A percentile compares a stretch with the other conserved stretches of the same genome.
Conservation (phyloP, 257 asterid species). For the Euphrasia confusa region DNA sequence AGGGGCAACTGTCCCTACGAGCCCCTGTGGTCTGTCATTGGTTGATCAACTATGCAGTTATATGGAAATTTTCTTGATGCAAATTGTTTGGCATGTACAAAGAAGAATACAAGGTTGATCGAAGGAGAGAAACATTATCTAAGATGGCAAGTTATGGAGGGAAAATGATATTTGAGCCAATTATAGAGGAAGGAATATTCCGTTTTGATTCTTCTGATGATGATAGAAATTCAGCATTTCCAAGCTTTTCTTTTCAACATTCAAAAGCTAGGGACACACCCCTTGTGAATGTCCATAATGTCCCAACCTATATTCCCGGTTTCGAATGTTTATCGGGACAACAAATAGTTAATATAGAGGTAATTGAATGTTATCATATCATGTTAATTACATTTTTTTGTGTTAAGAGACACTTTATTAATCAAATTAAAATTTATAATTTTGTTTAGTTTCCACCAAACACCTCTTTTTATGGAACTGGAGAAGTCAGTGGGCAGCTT, state of each 20-base stretch:
- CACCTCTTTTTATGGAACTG: slow-evolving; percentile 93
- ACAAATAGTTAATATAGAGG: slow-evolving; percentile 72
- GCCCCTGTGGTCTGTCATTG: no score
- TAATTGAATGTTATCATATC: slow-evolving; percentile 25
- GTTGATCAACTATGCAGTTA: not conserved
- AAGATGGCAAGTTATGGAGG: slow-evolving; percentile 56
- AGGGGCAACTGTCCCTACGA: no score
- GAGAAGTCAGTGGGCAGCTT: slow-evolving; percentile 63
- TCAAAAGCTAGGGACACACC: slow-evolving; percentile 72
- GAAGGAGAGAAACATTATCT: slow-evolving; percentile 29
- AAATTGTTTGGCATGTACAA: slow-evolving; percentile 29
- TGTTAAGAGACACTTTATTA: slow-evolving; percentile 3
- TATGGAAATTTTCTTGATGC: slow-evolving; percentile 19
- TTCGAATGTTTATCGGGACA: slow-evolving; percentile 59
- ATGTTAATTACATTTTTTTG: not conserved
- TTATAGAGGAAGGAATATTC: slow-evolving; percentile 82
- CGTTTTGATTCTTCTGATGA: slow-evolving; percentile 88
- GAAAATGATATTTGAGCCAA: slow-evolving; percentile 76
- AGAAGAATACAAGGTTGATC: slow-evolving; percentile 32
- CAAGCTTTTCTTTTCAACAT: slow-evolving; percentile 67
- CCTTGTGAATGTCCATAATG: slow-evolving; percentile 29
- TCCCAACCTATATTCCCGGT: slow-evolving; percentile 60
- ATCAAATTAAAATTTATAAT: slow-evolving; percentile 22
- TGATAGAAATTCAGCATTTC: slow-evolving; percentile 67
- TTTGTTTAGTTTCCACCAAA: slow-evolving; percentile 63